Evolutionary conservation across 208 protist genomes (phyloP).

Genomic region (Acanthamoeba divionensis): DNA sequence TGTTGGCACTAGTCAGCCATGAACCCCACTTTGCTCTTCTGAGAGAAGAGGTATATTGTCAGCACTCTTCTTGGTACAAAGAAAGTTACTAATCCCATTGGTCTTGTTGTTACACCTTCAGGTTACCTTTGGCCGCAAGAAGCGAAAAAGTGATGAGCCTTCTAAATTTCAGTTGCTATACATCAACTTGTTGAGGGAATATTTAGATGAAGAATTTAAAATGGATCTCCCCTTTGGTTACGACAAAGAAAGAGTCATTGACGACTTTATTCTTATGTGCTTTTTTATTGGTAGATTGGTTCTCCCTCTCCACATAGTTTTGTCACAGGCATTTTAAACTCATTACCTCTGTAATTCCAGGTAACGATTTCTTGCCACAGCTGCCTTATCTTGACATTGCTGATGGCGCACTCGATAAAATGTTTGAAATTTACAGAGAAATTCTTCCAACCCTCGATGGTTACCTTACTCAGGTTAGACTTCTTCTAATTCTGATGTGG

Average conservation of each 20-base stretch:
- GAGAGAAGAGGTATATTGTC: conserved; percentile 83
- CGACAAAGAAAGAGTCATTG: conserved; percentile 91
- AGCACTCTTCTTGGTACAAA: neutral
- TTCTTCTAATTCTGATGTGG: neutral
- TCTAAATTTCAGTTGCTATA: conserved; percentile 76
- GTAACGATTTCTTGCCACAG: conserved; percentile 97
- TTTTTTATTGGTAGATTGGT: conserved; percentile 93
- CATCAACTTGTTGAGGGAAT: conserved; percentile 93
- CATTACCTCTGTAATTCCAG: conserved; percentile 3
- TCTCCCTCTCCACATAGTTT: too few relatives aligned
- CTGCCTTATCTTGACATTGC: conserved; percentile 93
- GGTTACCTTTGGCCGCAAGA: neutral
- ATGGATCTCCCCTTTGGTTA: conserved; percentile 47
- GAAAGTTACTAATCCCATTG: neutral
- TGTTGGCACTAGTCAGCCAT: conserved; percentile 92
- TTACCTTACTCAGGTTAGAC: conserved; percentile 78
- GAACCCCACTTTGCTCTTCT: conserved; percentile 95
- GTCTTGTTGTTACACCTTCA: neutral
- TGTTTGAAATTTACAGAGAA: conserved; percentile 87
- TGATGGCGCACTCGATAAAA: conserved; percentile 87
- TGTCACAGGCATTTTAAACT: too few relatives aligned
- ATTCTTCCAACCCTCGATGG: conserved; percentile 78
- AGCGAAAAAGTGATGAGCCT: conserved; percentile 61
- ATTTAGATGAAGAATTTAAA: conserved; percentile 89
- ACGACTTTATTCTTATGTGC: conserved; percentile 97